Conservation (phyloP, 2,329 filamentous ascomycete species). For the Fusarium duplospermum region DNA sequence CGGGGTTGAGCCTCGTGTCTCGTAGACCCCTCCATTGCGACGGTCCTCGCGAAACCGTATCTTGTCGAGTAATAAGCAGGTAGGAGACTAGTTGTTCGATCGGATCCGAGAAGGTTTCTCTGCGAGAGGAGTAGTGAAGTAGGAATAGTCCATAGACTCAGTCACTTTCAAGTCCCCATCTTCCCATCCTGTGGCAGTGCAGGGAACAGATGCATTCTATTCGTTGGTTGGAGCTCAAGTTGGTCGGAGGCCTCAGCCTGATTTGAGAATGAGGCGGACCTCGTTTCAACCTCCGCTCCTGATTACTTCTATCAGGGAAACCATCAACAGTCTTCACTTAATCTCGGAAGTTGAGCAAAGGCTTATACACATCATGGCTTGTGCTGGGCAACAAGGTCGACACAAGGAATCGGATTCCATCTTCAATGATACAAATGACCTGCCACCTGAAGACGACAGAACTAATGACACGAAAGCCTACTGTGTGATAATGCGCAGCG, state of each 20-base stretch:
- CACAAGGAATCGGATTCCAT: background rate
- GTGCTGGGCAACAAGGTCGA: background rate
- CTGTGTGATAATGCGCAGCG: background rate
- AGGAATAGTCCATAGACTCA: background rate
- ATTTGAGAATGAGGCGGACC: background rate
- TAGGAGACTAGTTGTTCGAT: background rate
- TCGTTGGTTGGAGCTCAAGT: background rate
- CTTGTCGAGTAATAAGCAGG: background rate
- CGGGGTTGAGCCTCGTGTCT: background rate
- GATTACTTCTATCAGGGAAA: background rate
- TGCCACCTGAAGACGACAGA: background rate
- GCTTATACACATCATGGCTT: too few species aligned
- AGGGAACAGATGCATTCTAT: background rate
- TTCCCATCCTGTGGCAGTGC: background rate
- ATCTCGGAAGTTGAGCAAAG: too few species aligned
- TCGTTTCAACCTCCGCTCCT: background rate
- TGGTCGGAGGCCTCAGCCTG: background rate
- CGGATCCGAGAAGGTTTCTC: background rate
- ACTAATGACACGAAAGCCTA: background rate
- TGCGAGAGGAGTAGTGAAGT: background rate
- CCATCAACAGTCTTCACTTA: background rate
- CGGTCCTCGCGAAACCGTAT: background rate
- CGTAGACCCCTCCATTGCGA: background rate
- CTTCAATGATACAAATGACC: background rate
- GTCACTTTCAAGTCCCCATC: background rate